Percentiles rank a stretch among this genome's conserved stretches.
These are phyloP conservation scores for Delphinella strobiligena DNA, from an alignment of 2,329 filamentous ascomycete species.

Conservation along the genomic window DNA sequence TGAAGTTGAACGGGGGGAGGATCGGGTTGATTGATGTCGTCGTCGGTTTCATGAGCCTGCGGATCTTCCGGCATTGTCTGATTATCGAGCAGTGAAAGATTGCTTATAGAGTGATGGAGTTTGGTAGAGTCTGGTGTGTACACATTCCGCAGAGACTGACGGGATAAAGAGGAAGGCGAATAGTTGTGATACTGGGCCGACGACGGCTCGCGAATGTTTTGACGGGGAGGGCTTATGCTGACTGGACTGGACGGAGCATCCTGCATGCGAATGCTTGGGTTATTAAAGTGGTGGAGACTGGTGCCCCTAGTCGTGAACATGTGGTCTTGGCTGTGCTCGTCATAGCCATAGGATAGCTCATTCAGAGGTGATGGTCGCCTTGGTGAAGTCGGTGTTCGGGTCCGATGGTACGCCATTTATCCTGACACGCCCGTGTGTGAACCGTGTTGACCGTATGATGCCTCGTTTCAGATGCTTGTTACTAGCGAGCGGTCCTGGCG, in stretches of 20 bases:
- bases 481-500: no score
- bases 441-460: no score
- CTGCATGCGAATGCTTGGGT: conserved; percentile 17
- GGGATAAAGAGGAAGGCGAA: no score
- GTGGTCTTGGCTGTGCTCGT: neutral
- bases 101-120: conserved; percentile 7
- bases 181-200: conserved; percentile 10
- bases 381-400: no score
- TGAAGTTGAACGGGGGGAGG: conserved; percentile 29
- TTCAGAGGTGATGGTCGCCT: no score
- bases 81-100: conserved; percentile 14
- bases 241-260: conserved; percentile 21
- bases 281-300: conserved; percentile 1
- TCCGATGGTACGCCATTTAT: no score
- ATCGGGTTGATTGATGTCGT: no score
- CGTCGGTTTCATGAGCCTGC: no score
- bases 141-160: no score
- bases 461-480: no score
- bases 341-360: neutral
- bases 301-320: conserved; percentile 5
- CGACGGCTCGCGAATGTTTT: conserved; percentile 17
- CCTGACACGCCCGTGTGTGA: no score
- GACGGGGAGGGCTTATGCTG: conserved; percentile 19
- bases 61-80: conserved; percentile 11
- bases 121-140: conserved; percentile 7